phyloP scores from a whole-genome alignment of 345 rosid species.

The Arabis hirsuta region DNA sequence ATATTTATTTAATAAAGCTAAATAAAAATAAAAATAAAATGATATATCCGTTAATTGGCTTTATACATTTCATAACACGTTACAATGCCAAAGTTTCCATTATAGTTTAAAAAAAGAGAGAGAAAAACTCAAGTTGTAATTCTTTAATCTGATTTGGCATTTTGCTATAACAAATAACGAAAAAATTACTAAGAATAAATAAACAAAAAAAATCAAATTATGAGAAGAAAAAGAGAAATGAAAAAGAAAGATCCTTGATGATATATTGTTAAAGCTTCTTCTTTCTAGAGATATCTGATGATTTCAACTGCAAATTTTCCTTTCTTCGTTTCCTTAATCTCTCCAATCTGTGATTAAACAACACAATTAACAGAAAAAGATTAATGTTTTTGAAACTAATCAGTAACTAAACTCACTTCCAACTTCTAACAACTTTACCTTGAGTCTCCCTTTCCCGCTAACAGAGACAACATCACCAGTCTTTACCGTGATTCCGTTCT shows the following conservation, averaged over 20 bases:
- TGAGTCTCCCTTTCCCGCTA: constrained; percentile 86
- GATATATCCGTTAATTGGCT: neutral
- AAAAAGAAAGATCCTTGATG: neutral
- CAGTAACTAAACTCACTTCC: neutral
- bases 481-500: constrained; percentile 73
- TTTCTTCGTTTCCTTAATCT: constrained; percentile 71
- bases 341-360: constrained; percentile 62
- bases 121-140: neutral
- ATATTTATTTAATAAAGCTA: neutral
- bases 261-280: neutral
- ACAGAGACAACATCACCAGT: constrained; percentile 86
- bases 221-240: constrained; percentile 14
- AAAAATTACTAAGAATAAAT: neutral
- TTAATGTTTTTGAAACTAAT: constrained; percentile 14
- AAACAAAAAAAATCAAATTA: neutral
- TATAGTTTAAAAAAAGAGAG: neutral
- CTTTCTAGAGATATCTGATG: constrained; percentile 62
- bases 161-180: constrained; percentile 17
- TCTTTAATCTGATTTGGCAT: neutral
- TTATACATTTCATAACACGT: neutral
- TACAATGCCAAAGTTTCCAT: neutral
- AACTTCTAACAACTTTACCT: constrained; percentile 49
- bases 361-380: neutral
- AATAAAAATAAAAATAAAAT: too few species aligned
- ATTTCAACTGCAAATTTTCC: constrained; percentile 85